Percentiles rank a stretch among this genome's conserved stretches.
Conservation (phyloP, 2,329 filamentous ascomycete genomes). For the Penicillium sp. region DNA sequence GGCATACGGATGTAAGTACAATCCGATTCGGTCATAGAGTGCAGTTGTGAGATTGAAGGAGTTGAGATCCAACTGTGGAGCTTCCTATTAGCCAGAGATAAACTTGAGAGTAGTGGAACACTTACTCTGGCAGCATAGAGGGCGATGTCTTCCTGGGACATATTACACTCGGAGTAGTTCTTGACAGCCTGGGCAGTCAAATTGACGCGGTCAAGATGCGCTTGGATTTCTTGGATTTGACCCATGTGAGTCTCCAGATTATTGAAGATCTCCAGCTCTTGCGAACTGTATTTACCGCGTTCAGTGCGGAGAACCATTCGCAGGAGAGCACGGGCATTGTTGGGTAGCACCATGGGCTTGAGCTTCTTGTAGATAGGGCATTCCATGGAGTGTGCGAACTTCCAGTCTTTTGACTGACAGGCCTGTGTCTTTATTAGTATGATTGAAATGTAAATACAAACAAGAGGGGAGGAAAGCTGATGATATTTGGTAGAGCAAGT, state of each 20-base stretch:
- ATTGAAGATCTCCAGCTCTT: conserved; percentile 43
- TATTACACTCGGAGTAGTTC: conserved; percentile 47
- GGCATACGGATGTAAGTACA: conserved; percentile 54
- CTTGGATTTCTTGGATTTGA: conserved; percentile 42
- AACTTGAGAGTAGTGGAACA: not conserved
- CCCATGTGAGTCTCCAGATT: conserved; percentile 47
- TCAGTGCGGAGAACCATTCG: conserved; percentile 47
- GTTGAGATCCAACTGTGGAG: conserved; percentile 52
- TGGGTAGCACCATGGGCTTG: conserved; percentile 48
- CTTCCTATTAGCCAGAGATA: not conserved
- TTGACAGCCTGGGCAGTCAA: conserved; percentile 52
- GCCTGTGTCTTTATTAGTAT: conserved; percentile 33
- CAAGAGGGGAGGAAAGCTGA: not conserved
- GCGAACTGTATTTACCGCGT: conserved; percentile 33
- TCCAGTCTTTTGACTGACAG: conserved; percentile 59
- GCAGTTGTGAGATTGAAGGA: conserved; percentile 54
- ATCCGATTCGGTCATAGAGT: conserved; percentile 54
- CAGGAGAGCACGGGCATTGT: conserved; percentile 52
- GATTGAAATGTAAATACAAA: not conserved
- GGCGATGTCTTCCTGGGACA: conserved; percentile 41
- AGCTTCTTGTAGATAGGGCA: conserved; percentile 50
- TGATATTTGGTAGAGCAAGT: not conserved
- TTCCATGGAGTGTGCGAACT: conserved; percentile 54
- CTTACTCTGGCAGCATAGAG: conserved; percentile 46
- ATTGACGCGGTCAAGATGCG: conserved; percentile 47